phyloP scores from a whole-genome alignment of 2,329 filamentous ascomycete genomes.

The Diaporthe caulivora region DNA sequence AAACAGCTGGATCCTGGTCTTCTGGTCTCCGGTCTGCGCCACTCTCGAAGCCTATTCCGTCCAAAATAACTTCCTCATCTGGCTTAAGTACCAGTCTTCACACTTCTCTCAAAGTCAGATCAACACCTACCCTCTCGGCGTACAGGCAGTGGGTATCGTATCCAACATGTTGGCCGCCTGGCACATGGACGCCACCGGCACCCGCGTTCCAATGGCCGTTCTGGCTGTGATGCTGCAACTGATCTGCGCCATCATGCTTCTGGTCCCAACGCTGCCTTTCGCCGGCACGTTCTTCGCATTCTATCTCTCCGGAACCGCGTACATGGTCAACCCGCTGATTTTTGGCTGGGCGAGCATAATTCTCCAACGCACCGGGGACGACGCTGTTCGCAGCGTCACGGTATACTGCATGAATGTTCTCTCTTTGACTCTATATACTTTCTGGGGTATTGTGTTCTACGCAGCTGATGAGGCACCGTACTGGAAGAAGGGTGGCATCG shows the following conservation, averaged over 20 bases:
- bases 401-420: slow-evolving; percentile 56
- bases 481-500: slow-evolving; percentile 43
- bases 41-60: slow-evolving; percentile 49
- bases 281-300: slow-evolving; percentile 52
- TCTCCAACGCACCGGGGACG: slow-evolving; percentile 52
- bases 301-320: slow-evolving; percentile 53
- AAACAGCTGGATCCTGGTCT: slow-evolving; percentile 50
- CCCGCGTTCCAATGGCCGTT: slow-evolving; percentile 50
- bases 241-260: slow-evolving; percentile 47
- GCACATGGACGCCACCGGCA: slow-evolving; percentile 50
- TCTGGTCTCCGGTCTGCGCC: slow-evolving; percentile 52
- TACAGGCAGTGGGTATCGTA: slow-evolving; percentile 53
- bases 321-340: slow-evolving; percentile 54
- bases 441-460: slow-evolving; percentile 59
- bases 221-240: slow-evolving; percentile 50
- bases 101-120: slow-evolving; percentile 46
- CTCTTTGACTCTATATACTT: slow-evolving; percentile 55
- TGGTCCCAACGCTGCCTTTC: slow-evolving; percentile 48
- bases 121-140: slow-evolving; percentile 52
- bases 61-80: slow-evolving; percentile 45
- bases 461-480: slow-evolving; percentile 56
- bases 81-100: slow-evolving; percentile 42
- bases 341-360: slow-evolving; percentile 55
- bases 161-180: slow-evolving; percentile 52
- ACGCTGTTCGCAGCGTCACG: slow-evolving; percentile 54